Base-by-base conservation (phyloP, 2,329 filamentous ascomycete species). In the Xylogone sp. region DNA sequence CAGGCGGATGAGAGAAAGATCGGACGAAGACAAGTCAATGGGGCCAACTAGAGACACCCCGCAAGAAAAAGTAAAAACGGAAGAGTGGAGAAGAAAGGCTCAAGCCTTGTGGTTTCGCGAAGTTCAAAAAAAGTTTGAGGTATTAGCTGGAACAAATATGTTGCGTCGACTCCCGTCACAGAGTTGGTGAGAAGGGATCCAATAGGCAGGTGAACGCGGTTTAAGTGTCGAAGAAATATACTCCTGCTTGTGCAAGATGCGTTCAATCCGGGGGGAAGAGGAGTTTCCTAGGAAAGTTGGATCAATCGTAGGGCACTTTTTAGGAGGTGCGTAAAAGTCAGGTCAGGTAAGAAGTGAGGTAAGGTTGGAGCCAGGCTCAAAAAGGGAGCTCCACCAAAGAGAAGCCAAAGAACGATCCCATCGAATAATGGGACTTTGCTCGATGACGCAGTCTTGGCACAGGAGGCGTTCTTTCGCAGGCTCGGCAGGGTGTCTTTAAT, bases 181-280 rank as follows among this genome's bases (percentile, higher is more conserved):
- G 22, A 7, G 13, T 22, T 18, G 43, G 5, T 7, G 43, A 18
- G 22, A 45, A 45, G 5, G 24, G 24, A 10, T 27, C 24, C 10
- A 27, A n/a, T n/a, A 27, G 24, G 24, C 24, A 27, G 24, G 50
- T 43, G 3, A 51, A 52, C 9, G 54, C 58, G 1, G 47, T 63
- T 3, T 54, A 49, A 20, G 22, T 24, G n/a, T n/a, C 51, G 57
- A 10, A 53, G 53, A 3, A 43, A 56, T 10, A 53, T 27, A n/a
- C n/a, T n/a, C n/a, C n/a, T n/a, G n/a, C n/a, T n/a, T n/a, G n/a
- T n/a, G n/a, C n/a, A n/a, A n/a, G n/a, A n/a, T n/a, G n/a, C 1
- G 54, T 62, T 5, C 24, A 6, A 27, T 5, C 6, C 24, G 24
- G 10, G 10, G 24, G 10, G 10, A 27, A 6, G 5, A 10, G 24